Percentiles rank a stretch among this genome's conserved stretches.
phyloP scores from a whole-genome alignment of 169 alveolate species.

The Plasmodium inui region DNA sequence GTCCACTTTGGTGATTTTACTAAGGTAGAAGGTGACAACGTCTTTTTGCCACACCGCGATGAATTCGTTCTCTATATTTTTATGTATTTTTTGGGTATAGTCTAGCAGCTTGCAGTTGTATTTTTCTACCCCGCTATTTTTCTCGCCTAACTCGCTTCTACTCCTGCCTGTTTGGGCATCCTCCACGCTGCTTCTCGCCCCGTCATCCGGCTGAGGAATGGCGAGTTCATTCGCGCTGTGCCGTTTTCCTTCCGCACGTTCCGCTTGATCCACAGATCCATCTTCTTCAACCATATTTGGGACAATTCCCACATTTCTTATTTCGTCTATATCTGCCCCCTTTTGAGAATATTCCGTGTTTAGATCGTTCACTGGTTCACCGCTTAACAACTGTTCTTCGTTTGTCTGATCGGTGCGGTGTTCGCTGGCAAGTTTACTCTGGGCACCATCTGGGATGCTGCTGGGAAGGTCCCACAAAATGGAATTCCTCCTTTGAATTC shows the following conservation, averaged over 20 bases:
- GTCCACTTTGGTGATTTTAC: conserved; percentile 28
- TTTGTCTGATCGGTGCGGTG: background rate
- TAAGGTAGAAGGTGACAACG: conserved; percentile 58
- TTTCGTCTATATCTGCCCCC: background rate
- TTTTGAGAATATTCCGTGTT: background rate
- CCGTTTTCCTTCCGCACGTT: background rate
- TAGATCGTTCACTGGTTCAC: background rate
- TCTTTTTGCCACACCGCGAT: conserved; percentile 65
- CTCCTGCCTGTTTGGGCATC: background rate
- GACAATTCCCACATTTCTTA: background rate
- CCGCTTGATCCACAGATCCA: background rate
- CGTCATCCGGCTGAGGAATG: background rate
- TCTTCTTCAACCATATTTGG: background rate
- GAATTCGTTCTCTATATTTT: conserved; percentile 64
- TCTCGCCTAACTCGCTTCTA: background rate
- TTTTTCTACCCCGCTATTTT: conserved; percentile 4
- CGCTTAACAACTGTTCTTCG: background rate
- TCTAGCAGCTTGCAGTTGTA: conserved; percentile 54
- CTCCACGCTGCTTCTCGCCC: background rate
- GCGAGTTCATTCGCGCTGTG: background rate
- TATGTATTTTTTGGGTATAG: conserved; percentile 44
- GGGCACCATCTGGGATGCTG: background rate
- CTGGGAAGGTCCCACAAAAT: conserved; percentile 5
- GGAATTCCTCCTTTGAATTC: background rate
- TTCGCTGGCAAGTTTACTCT: background rate